Base-by-base conservation (phyloP, 768 basidiomycete species). In the Russula griseocarnosa region DNA sequence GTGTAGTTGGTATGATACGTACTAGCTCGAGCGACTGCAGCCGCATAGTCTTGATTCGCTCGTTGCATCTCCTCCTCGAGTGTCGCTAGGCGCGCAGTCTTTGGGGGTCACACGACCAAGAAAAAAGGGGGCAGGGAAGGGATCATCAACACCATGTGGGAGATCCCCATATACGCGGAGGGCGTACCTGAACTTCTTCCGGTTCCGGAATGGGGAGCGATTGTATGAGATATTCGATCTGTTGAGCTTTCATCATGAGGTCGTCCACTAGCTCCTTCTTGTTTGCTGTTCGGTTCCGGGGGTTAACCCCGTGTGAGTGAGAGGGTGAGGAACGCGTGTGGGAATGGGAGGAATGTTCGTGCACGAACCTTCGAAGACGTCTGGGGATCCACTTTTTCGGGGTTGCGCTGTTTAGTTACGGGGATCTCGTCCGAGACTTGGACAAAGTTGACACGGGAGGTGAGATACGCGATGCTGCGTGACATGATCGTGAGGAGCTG, bases 401-500 rank as follows among this genome's bases (percentile, higher is more conserved):
- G 78, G 62, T 85, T 83, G 56, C 90, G 81, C 69, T 84, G 80
- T 71, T 93, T 92, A 22, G 92, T 94, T 66, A 95, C 77, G n/a
- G 94, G 94, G 44, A 94, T 80, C 40, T 89, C 84, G 10, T 80
- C 77, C 72, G 86, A 86, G 74, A 95, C 83, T 74, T 92, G 90
- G 34, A 84, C 74, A 71, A 94, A 94, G 70, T 86, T 85, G 55
- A 90, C 79, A 42, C 87, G 83, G 47, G 84, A 80, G 8, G 88
- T 89, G 65, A 96, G 82, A 76, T 95, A 94, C 53, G 82, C 80
- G 65, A 95, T 83, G 66, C 82, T 88, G 69, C 84, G 86, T 61
- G 89, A 88, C 89, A 94, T 94, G 75, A 95, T 94, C 67, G 82
- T 86, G 68, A 96, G 83, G 72, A 96, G 84, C 88, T 94, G 30